phyloP scores from a whole-genome alignment of 345 rosid species.

The Citrus glauca region DNA sequence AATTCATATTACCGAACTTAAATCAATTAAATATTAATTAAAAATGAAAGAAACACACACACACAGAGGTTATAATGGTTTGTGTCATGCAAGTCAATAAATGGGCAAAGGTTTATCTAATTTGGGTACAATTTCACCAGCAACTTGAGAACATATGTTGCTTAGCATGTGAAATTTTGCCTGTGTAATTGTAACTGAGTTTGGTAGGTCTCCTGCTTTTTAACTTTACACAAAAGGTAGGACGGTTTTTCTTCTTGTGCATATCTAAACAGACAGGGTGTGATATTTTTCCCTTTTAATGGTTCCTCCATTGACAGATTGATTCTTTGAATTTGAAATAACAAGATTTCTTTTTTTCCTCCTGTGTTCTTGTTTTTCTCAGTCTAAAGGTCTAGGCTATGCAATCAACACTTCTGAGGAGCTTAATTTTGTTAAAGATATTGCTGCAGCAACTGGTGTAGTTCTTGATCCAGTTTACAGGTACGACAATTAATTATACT shows the following conservation, averaged over 20 bases:
- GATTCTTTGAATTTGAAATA: neutral
- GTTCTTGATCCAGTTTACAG: conserved; percentile 94
- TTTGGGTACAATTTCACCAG: neutral
- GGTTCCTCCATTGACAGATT: neutral
- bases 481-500: conserved; percentile 22
- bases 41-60: neutral
- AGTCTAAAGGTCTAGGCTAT: conserved; percentile 93
- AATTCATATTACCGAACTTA: neutral
- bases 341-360: neutral
- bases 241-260: neutral
- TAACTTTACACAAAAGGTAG: neutral
- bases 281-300: neutral
- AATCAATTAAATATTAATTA: too few species aligned
- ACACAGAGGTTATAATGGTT: neutral
- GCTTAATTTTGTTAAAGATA: conserved; percentile 72
- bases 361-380: neutral
- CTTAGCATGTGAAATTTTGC: neutral
- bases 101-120: neutral
- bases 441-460: conserved; percentile 73
- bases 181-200: neutral
- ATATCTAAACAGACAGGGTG: neutral
- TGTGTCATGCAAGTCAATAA: neutral
- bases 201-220: neutral
- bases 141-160: neutral
- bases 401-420: conserved; percentile 78